A percentile compares a stretch with the other conserved stretches of the same genome.
These are phyloP conservation scores for Kandelia obovata DNA, from an alignment of 345 rosid species.

Conservation along the genomic window DNA sequence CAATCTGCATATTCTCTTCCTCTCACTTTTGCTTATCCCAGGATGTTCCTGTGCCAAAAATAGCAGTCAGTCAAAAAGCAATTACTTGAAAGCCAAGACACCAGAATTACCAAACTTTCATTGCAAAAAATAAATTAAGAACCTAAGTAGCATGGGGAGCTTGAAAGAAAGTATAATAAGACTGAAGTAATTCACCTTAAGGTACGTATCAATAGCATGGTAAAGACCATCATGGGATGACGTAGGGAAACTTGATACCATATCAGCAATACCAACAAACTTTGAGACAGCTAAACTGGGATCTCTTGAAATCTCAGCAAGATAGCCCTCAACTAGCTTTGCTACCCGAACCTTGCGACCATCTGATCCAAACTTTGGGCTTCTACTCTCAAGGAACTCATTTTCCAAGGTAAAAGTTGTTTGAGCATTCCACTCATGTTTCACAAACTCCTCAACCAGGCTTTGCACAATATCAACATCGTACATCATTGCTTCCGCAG, in stretches of 20 bases:
- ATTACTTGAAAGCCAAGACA: neutral
- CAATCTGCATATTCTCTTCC: constrained; percentile 30
- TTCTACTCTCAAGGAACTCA: constrained; percentile 17
- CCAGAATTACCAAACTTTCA: neutral
- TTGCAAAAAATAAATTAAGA: neutral
- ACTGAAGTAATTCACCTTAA: constrained; percentile 21
- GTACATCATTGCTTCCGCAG: constrained; percentile 20
- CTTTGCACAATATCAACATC: constrained; percentile 27
- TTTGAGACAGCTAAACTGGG: constrained; percentile 24
- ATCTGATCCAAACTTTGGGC: constrained; percentile 24
- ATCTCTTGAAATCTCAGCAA: constrained; percentile 32
- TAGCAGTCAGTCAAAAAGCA: neutral
- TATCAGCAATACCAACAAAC: constrained; percentile 25
- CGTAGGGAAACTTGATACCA: constrained; percentile 26
- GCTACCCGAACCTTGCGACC: constrained; percentile 24
- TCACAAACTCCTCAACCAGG: constrained; percentile 25
- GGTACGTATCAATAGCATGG: constrained; percentile 30
- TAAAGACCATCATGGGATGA: constrained; percentile 31
- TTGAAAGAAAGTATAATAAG: neutral
- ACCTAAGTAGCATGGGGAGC: neutral
- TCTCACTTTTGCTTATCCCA: constrained; percentile 33
- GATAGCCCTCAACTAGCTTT: constrained; percentile 31
- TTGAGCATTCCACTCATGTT: neutral
- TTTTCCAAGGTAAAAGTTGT: constrained; percentile 7
- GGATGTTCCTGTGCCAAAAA: constrained; percentile 27